Percentiles rank a stretch among this genome's conserved stretches.
Evolutionary conservation across 192 early-diverging fungal species (phyloP).

Genomic region (Backusella westeae): DNA sequence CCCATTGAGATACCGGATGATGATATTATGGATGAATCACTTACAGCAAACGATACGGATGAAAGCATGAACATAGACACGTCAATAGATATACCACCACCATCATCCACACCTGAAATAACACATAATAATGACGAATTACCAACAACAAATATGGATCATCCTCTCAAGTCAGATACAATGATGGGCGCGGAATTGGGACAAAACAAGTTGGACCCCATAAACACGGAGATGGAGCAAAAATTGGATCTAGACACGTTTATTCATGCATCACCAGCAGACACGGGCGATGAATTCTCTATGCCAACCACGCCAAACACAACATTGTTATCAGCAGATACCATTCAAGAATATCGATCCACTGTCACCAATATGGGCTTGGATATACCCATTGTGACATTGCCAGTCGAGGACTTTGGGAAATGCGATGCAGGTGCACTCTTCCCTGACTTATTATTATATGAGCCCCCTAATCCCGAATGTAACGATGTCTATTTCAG

Average conservation of each 20-base stretch:
- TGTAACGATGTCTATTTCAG: constrained; percentile 54
- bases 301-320: constrained; percentile 7
- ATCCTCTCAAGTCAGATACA: constrained; percentile 2
- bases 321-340: neutral
- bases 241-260: neutral
- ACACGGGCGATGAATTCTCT: constrained; percentile 3
- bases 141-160: neutral
- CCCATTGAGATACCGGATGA: neutral
- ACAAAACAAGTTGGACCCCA: neutral
- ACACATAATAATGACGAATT: neutral
- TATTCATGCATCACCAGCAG: neutral
- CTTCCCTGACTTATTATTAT: constrained; percentile 48
- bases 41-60: neutral
- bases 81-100: neutral
- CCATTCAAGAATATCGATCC: neutral
- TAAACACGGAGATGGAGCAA: neutral
- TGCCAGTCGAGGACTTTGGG: constrained; percentile 35
- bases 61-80: neutral
- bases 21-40: neutral
- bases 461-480: constrained; percentile 52
- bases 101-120: neutral
- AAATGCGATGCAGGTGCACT: constrained; percentile 41
- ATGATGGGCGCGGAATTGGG: constrained; percentile 4
- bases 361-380: constrained; percentile 26
- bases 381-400: constrained; percentile 25